Conservation (phyloP, 1,139 yeast genomes). For the Lodderomyces oxycetoniae region DNA sequence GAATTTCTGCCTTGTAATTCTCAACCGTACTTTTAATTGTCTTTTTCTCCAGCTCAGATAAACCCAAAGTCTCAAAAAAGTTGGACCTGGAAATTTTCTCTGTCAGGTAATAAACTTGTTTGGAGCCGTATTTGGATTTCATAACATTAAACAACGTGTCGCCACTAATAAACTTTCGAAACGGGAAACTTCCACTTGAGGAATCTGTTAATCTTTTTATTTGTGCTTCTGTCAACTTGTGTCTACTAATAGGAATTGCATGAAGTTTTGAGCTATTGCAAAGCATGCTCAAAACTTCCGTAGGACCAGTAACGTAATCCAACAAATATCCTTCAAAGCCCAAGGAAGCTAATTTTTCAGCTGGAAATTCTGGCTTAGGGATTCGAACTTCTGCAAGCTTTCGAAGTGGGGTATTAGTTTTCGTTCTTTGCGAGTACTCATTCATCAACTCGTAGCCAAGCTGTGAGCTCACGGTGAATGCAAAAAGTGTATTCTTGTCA, state of each 20-base stretch:
- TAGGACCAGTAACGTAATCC: constrained; percentile 73
- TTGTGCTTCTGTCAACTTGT: constrained; percentile 37
- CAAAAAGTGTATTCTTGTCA: constrained; percentile 48
- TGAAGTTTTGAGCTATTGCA: constrained; percentile 56
- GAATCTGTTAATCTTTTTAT: constrained; percentile 31
- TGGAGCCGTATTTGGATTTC: constrained; percentile 56
- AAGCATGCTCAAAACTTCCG: constrained; percentile 69
- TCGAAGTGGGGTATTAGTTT: constrained; percentile 40
- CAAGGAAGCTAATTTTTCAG: constrained; percentile 31
- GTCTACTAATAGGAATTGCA: constrained; percentile 57
- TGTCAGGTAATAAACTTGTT: constrained; percentile 42
- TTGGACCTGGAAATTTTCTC: constrained; percentile 28
- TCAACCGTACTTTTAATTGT: constrained; percentile 15
- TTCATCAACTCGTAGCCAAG: constrained; percentile 14
- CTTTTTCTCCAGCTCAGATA: constrained; percentile 33
- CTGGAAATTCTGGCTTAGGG: constrained; percentile 18
- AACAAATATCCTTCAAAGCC: constrained; percentile 81
- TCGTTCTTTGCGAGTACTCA: constrained; percentile 27
- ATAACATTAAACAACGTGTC: constrained; percentile 46
- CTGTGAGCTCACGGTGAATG: constrained; percentile 39
- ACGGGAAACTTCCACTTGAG: constrained; percentile 20
- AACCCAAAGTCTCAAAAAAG: constrained; percentile 43
- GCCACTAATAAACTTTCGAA: constrained; percentile 59
- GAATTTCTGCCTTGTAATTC: constrained; percentile 1
- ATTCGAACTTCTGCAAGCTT: constrained; percentile 15